A percentile compares a stretch with the other conserved stretches of the same genome.
These are phyloP conservation scores for Phlyctochytrium arcticum DNA, from an alignment of 192 early-diverging fungal genomes.

Conservation along the genomic window DNA sequence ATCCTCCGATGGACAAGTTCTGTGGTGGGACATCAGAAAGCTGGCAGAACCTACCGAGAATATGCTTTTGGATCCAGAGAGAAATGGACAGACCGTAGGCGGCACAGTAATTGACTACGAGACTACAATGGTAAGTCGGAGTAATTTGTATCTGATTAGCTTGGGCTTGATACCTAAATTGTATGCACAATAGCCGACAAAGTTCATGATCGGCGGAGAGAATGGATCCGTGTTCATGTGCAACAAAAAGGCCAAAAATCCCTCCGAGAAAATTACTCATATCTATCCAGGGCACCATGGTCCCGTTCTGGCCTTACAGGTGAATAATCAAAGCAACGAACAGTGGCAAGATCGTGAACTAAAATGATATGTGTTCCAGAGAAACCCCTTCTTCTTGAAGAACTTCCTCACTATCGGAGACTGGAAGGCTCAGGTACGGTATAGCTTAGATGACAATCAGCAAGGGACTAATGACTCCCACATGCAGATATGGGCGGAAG, in stretches of 20 bases:
- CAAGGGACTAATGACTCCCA: neutral
- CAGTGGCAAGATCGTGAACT: neutral
- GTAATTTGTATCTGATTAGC: neutral
- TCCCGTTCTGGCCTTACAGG: conserved; percentile 53
- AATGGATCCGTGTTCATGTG: conserved; percentile 61
- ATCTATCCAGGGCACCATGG: conserved; percentile 57
- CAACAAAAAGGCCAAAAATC: conserved; percentile 63
- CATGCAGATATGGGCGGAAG: conserved; percentile 56
- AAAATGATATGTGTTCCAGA: conserved; percentile 18
- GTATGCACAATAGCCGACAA: conserved; percentile 48
- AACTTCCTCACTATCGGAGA: conserved; percentile 61
- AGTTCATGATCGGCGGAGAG: conserved; percentile 63
- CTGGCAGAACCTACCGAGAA: conserved; percentile 55
- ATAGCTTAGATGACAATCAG: neutral
- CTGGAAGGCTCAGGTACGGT: conserved; percentile 50
- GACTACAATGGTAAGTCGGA: conserved; percentile 50
- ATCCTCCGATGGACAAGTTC: conserved; percentile 57
- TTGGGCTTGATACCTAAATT: neutral
- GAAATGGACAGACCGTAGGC: conserved; percentile 57
- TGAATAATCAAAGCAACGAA: neutral
- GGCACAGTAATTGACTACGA: conserved; percentile 62
- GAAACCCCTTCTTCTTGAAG: conserved; percentile 63
- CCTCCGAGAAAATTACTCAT: conserved; percentile 56
- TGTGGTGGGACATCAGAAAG: conserved; percentile 66
- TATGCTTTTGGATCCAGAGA: conserved; percentile 55